Evolutionary conservation across 805 yeast species (phyloP), one percentile per base, ranked within the genome.

Genomic region (Wickerhamiella azymoides): DNA sequence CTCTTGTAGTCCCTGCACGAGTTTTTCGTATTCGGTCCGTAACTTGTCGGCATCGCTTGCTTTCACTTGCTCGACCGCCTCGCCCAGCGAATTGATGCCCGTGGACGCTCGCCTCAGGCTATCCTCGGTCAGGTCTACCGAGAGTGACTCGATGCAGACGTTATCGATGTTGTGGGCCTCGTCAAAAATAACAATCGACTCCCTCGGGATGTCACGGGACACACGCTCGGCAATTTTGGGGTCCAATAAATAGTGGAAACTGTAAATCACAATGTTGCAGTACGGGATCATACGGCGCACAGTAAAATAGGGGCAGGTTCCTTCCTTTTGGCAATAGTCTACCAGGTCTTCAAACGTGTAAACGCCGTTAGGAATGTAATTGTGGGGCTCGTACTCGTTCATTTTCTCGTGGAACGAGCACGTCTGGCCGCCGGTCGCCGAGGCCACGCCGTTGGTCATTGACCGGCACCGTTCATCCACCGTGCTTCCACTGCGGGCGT

Each of bases 111-210:
- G 70, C 56, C 86, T 80, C 50, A 92, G 64, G 8, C 85, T 76
- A 53, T 89, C 96, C 54, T 86, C 94, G 0, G 96, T 92, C 52
- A 92, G 66, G 59, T 92, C 97, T 41, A 92, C 71, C 5, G 96
- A 84, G 36, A 92, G 64, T 0, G 97, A 84, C 62, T 92, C 99
- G 48, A 92, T 92, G 67, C 99, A 92, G 47, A 92, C 99, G 69
- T 92, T 92, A 70, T 92, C 98, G 47, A 92, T 92, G 65, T 92
- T 92, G 63, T 92, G 99, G 40, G 98, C 98, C 67, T 92, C 99
- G 66, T 92, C 99, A 60, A 92, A 92, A 35, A 92, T 93, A 50
- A 92, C 82, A 49, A 92, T 92, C 46, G 93, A 75, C 58, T 92
- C 97, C 54, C 86, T 84, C 16, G 94, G 83, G 43, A 92, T 72